These are phyloP conservation scores for Leptomonas pyrrhocoris DNA, from an alignment of 208 protist genomes.

Conservation along the genomic window DNA sequence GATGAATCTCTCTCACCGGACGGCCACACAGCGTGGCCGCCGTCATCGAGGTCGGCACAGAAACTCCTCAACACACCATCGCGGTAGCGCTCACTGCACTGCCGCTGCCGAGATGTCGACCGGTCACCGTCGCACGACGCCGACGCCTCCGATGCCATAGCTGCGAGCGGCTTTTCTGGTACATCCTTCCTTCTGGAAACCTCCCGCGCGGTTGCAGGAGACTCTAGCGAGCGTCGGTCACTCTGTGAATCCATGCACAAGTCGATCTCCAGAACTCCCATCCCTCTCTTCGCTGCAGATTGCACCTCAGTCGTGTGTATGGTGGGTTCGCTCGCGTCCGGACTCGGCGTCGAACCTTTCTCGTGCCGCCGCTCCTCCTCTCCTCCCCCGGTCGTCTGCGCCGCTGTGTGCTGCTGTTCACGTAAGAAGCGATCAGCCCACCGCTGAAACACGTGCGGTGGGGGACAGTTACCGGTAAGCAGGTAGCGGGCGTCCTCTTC, in stretches of 20 bases:
- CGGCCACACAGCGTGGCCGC: not conserved
- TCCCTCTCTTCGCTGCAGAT: not conserved
- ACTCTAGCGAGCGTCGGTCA: not conserved
- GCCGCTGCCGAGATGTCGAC: constrained; percentile 6
- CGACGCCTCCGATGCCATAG: not conserved
- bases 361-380: not conserved
- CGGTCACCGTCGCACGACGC: not conserved
- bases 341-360: not conserved
- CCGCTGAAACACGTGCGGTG: constrained; percentile 29
- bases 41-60: constrained; percentile 4
- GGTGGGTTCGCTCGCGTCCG: not conserved
- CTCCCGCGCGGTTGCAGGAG: not conserved
- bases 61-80: constrained; percentile 6
- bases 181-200: not conserved
- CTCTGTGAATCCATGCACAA: not conserved
- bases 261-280: not conserved
- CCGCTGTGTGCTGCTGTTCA: not conserved
- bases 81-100: constrained; percentile 20
- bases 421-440: constrained; percentile 28
- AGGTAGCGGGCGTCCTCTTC: constrained; percentile 36
- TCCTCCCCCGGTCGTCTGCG: not conserved
- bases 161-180: not conserved
- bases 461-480: constrained; percentile 29
- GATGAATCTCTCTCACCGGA: not conserved
- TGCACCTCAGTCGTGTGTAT: not conserved